These are phyloP conservation scores for Leishmania guyanensis DNA, from an alignment of 208 protist species.

Conservation along the genomic window DNA sequence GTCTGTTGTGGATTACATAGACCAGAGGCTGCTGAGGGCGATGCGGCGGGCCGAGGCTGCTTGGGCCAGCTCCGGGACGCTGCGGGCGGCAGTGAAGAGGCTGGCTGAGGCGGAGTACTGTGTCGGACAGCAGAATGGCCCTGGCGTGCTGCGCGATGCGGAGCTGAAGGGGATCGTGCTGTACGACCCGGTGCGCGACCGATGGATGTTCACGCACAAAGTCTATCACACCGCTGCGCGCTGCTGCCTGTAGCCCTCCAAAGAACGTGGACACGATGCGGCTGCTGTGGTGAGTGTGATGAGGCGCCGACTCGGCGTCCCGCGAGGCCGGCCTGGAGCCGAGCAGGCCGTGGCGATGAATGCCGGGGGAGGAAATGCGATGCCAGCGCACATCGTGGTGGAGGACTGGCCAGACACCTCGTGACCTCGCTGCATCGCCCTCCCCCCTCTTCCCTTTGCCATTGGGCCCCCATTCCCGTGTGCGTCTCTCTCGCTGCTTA, in stretches of 20 bases:
- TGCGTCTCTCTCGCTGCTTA: no score
- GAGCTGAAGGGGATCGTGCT: constrained; percentile 69
- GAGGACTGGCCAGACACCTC: not conserved
- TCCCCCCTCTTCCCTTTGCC: not conserved
- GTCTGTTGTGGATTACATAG: constrained; percentile 61
- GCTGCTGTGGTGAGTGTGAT: not conserved
- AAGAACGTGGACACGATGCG: not conserved
- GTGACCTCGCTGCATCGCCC: no score
- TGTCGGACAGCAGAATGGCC: constrained; percentile 50
- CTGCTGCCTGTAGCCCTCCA: constrained; percentile 35
- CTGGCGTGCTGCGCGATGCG: constrained; percentile 46
- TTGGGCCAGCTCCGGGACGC: no score
- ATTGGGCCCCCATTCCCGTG: no score
- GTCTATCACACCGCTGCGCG: constrained; percentile 71
- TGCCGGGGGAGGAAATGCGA: not conserved
- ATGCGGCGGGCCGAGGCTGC: constrained; percentile 46
- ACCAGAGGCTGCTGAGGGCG: constrained; percentile 70
- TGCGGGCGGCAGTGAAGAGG: no score
- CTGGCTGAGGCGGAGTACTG: constrained; percentile 45
- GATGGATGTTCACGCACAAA: constrained; percentile 71
- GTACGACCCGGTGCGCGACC: constrained; percentile 78
- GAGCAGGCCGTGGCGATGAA: not conserved
- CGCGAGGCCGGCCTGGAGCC: not conserved
- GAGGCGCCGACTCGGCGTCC: not conserved
- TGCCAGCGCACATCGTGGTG: not conserved